Evolutionary conservation across 352 stramenopile species (phyloP).

Genomic region (Pythium aquatile): DNA sequence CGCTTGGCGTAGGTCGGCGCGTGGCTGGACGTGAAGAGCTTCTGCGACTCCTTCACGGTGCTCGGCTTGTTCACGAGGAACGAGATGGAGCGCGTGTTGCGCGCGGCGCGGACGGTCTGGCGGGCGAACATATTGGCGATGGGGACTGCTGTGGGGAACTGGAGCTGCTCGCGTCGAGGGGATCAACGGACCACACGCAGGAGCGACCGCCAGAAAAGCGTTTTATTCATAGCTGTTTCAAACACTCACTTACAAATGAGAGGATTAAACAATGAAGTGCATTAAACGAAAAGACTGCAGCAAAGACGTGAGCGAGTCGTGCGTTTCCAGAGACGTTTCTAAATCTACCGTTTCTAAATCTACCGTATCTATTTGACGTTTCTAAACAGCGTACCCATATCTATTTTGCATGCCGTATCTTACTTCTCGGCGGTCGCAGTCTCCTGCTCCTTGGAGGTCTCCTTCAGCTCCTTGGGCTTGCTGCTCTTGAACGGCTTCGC

Average conservation of each 20-base stretch:
- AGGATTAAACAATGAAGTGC: not conserved
- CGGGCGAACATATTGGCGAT: constrained; percentile 52
- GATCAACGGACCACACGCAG: not conserved
- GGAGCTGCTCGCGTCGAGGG: not conserved
- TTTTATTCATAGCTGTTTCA: constrained; percentile 3
- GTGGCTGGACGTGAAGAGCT: constrained; percentile 63
- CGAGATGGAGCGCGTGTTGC: constrained; percentile 44
- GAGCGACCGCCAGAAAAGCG: constrained; percentile 13
- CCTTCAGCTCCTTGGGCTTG: constrained; percentile 4
- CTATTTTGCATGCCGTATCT: not conserved
- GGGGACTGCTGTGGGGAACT: not conserved
- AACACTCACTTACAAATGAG: not conserved
- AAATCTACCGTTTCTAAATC: constrained; percentile 18
- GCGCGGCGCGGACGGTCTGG: constrained; percentile 39
- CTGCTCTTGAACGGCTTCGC: not conserved
- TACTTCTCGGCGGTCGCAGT: not conserved
- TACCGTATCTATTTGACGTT: constrained; percentile 11
- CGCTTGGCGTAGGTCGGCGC: constrained; percentile 68
- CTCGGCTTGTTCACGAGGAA: constrained; percentile 70
- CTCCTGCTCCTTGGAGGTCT: not conserved
- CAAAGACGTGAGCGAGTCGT: constrained; percentile 20
- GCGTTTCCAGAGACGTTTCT: constrained; percentile 19
- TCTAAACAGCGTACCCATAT: constrained; percentile 22
- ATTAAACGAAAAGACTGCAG: constrained; percentile 2
- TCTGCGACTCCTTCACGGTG: constrained; percentile 55